Evolutionary conservation across 768 basidiomycete genomes (phyloP), one percentile per base, ranked within the genome.

Genomic region (Coprinellus aureogranulatus): DNA sequence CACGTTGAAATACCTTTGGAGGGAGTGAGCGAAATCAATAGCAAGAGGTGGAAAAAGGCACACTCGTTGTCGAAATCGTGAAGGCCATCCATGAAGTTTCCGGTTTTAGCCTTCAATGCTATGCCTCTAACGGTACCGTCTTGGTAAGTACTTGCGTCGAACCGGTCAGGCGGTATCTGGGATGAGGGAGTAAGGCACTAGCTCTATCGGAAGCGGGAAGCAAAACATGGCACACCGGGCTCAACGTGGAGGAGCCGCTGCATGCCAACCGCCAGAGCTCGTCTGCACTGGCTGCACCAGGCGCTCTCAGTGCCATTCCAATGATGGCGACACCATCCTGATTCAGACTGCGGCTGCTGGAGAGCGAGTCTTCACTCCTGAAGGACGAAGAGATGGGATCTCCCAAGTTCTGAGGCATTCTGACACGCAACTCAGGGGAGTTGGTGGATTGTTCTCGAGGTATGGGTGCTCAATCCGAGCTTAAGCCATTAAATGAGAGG

Each of bases 231-330:
- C n/a, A n/a, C n/a, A 88, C 89, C 77, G 84, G 76, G 26, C 80
- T 69, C 42, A 85, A 62, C 0, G 84, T 88, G 65, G 81, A 84
- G 31, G 76, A 64, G 16, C 87, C 86, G 42, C 77, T 65, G 64
- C 81, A 74, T 4, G 90, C 76, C 4, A 88, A 26, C 10, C 80
- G 70, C 89, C 89, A 89, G 2, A 90, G 72, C 53, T 77, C 69
- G 6, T 70, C 67, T 2, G 70, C 61, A 62, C 77, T 74, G 1
- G 70, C 61, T 2, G 87, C 86, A 2, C 86, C 83, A n/a, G 80
- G 80, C 72, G 80, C 72, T 49, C 77, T 81, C 41, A 83, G 75
- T 1, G 87, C 84, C 86, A 89, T 88, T 9, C 89, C 89, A 48
- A 89, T 73, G 55, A 90, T 81, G 0, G 89, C 89, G 48, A 90